These are phyloP conservation scores for Cydonia oblonga DNA, from an alignment of 331 rosid species.

Conservation along the genomic window DNA sequence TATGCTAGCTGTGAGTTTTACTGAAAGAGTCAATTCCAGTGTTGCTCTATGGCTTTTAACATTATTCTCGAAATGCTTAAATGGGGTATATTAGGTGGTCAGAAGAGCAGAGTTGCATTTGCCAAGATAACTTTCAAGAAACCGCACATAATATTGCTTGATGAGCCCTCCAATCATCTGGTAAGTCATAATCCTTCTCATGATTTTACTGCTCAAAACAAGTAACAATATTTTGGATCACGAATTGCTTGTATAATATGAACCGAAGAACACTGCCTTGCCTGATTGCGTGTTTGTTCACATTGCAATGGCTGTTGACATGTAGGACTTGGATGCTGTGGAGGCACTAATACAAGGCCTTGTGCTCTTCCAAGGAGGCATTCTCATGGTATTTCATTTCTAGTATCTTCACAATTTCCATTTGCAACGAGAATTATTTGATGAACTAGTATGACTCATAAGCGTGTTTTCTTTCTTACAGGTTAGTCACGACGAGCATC, in stretches of 20 bases:
- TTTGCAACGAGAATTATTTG: background rate
- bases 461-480: slow-evolving; percentile 23
- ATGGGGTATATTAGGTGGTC: slow-evolving; percentile 58
- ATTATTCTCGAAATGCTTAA: background rate
- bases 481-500: slow-evolving; percentile 99
- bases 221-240: background rate
- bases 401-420: background rate
- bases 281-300: background rate
- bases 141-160: slow-evolving; percentile 94
- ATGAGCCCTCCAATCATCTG: slow-evolving; percentile 99
- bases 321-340: slow-evolving; percentile 97
- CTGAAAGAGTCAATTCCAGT: background rate
- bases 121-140: slow-evolving; percentile 96
- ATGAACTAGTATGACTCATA: background rate
- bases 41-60: background rate
- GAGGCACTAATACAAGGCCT: slow-evolving; percentile 99
- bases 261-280: background rate
- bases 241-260: background rate
- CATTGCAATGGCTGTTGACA: slow-evolving; percentile 1
- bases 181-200: slow-evolving; percentile 22
- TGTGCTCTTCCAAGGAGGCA: slow-evolving; percentile 96
- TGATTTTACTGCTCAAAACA: background rate
- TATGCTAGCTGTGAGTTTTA: background rate
- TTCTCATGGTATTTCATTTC: slow-evolving; percentile 64
- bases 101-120: slow-evolving; percentile 98